Evolutionary conservation across 805 yeast species (phyloP).

Genomic region (Lipomyces kockii): DNA sequence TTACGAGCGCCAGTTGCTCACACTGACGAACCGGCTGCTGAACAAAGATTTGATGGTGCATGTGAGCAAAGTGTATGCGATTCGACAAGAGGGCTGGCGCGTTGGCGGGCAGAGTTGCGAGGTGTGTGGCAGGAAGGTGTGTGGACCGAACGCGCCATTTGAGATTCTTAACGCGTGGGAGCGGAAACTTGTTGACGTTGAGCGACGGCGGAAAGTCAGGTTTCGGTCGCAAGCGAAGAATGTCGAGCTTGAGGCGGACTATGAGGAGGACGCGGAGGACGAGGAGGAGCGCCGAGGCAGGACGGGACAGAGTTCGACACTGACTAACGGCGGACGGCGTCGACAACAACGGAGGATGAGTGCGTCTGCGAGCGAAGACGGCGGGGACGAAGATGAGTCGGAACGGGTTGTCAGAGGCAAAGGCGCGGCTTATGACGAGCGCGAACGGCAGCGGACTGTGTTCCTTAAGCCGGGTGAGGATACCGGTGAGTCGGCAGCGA

Average conservation of each 20-base stretch:
- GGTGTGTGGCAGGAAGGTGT: slow-evolving; percentile 36
- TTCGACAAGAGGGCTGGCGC: slow-evolving; percentile 37
- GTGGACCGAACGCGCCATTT: slow-evolving; percentile 35
- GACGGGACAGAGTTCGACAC: neutral
- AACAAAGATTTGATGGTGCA: slow-evolving; percentile 36
- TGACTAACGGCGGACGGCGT: slow-evolving; percentile 1
- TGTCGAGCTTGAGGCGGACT: slow-evolving; percentile 3
- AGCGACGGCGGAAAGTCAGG: slow-evolving; percentile 13
- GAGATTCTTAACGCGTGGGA: slow-evolving; percentile 32
- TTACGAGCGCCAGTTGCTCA: slow-evolving; percentile 36
- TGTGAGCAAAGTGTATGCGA: slow-evolving; percentile 26
- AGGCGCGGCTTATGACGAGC: neutral
- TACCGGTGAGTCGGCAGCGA: neutral
- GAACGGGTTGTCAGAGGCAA: neutral
- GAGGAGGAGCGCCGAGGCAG: slow-evolving; percentile 1
- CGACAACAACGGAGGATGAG: neutral
- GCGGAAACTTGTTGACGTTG: slow-evolving; percentile 22
- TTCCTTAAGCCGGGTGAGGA: slow-evolving; percentile 5
- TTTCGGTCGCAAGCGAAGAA: slow-evolving; percentile 1
- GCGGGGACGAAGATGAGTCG: neutral
- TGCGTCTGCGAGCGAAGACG: neutral
- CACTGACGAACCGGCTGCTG: slow-evolving; percentile 33
- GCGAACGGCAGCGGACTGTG: neutral
- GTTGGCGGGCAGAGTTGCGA: slow-evolving; percentile 32
- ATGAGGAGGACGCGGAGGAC: neutral